Conservation (phyloP, 1,284 basidiomycete species). For the Acaromyces ingoldii region DNA sequence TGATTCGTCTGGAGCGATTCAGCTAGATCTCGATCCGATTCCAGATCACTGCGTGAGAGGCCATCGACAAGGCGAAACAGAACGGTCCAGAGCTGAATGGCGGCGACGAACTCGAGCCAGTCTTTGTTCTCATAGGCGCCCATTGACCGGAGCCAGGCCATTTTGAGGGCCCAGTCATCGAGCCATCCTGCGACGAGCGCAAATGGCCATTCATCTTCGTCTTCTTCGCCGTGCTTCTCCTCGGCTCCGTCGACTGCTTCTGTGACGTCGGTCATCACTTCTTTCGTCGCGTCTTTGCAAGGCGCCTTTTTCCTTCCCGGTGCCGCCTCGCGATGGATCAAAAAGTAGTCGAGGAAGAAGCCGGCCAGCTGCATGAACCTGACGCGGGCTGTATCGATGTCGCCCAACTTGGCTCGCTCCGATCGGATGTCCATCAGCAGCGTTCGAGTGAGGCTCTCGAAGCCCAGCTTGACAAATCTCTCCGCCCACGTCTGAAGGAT, state of each 20-base stretch:
- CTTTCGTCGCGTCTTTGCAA: constrained; percentile 1
- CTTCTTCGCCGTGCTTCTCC: constrained; percentile 2
- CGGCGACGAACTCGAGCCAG: constrained; percentile 47
- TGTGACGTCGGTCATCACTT: not conserved
- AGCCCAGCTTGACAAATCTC: constrained; percentile 35
- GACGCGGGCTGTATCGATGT: constrained; percentile 42
- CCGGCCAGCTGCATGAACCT: constrained; percentile 40
- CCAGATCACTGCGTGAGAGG: constrained; percentile 30
- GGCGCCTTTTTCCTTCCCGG: not conserved
- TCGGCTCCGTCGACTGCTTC: not conserved
- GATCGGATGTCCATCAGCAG: constrained; percentile 46
- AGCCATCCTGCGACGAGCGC: constrained; percentile 37
- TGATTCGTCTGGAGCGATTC: constrained; percentile 44
- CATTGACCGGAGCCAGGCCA: constrained; percentile 37
- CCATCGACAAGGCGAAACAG: constrained; percentile 44
- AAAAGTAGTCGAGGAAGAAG: constrained; percentile 49
- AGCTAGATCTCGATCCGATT: constrained; percentile 30
- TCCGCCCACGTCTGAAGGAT: constrained; percentile 41
- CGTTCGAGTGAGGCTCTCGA: constrained; percentile 34
- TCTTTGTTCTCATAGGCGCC: constrained; percentile 28
- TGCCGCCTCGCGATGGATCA: constrained; percentile 9
- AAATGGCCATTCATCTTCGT: constrained; percentile 28
- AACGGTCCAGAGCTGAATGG: constrained; percentile 43
- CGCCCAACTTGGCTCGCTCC: constrained; percentile 46
- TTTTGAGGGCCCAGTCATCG: constrained; percentile 46